Evolutionary conservation across 257 asterid species (phyloP).

Genomic region (Nicotiana undulata): DNA sequence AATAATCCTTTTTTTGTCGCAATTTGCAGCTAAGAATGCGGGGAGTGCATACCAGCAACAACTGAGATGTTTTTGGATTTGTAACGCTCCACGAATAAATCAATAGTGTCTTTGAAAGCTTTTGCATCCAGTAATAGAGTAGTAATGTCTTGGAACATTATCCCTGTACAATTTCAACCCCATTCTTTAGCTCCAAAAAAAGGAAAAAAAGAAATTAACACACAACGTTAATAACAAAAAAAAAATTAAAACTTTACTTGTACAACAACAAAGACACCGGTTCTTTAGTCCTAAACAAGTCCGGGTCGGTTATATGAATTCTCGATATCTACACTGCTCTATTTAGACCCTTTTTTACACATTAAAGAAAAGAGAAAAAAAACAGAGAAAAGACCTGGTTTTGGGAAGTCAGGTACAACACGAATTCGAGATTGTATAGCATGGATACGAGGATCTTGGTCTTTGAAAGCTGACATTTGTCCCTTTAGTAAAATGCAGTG

Average conservation of each 20-base stretch:
- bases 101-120: conserved; percentile 71
- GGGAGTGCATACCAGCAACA: conserved; percentile 60
- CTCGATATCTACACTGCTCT: background rate
- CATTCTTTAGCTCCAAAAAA: background rate
- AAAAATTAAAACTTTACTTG: background rate
- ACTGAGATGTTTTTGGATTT: conserved; percentile 55
- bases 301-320: background rate
- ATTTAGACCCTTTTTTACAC: background rate
- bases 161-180: conserved; percentile 32
- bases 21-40: conserved; percentile 1
- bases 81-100: conserved; percentile 77
- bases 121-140: conserved; percentile 68
- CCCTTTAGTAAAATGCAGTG: background rate
- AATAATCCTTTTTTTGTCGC: background rate
- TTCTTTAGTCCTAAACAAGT: background rate
- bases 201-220: background rate
- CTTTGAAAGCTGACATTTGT: conserved; percentile 52
- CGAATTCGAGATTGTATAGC: conserved; percentile 74
- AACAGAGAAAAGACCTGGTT: conserved; percentile 37
- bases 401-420: conserved; percentile 72
- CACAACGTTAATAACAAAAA: background rate
- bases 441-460: conserved; percentile 63
- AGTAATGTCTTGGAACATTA: conserved; percentile 86
- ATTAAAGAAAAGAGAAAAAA: background rate
- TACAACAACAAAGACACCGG: no score